Evolutionary conservation across 2,329 filamentous ascomycete genomes (phyloP).

Genomic region (Bretziella fagacearum): DNA sequence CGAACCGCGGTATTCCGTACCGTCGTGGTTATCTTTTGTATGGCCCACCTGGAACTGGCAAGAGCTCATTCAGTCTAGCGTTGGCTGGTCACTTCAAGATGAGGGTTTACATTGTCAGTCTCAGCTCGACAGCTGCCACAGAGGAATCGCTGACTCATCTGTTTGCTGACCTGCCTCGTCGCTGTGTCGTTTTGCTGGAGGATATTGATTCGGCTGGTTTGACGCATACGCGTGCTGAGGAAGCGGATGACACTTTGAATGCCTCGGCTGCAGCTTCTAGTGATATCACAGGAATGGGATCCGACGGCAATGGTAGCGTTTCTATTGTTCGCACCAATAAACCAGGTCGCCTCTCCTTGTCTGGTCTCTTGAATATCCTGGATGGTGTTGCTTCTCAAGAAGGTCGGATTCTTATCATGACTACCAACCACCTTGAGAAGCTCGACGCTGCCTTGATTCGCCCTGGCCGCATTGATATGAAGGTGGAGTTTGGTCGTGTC

Average conservation of each 20-base stretch:
- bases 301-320: not conserved
- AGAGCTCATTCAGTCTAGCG: constrained; percentile 54
- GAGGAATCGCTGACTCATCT: constrained; percentile 49
- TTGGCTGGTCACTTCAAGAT: constrained; percentile 54
- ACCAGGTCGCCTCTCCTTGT: constrained; percentile 43
- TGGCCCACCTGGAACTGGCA: constrained; percentile 66
- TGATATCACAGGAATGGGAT: not conserved
- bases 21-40: constrained; percentile 68
- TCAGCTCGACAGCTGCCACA: constrained; percentile 44
- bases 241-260: constrained; percentile 5
- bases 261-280: not conserved
- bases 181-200: constrained; percentile 58
- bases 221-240: constrained; percentile 36
- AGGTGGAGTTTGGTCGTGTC: constrained; percentile 38
- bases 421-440: constrained; percentile 45
- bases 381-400: constrained; percentile 54
- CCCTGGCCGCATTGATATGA: constrained; percentile 44
- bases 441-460: constrained; percentile 46
- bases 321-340: not conserved
- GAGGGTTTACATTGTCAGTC: constrained; percentile 53
- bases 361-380: constrained; percentile 63
- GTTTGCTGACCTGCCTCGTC: constrained; percentile 49
- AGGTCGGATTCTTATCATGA: constrained; percentile 47
- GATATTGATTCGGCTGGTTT: constrained; percentile 61
- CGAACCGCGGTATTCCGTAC: constrained; percentile 70